Base-by-base conservation (phyloP, 768 basidiomycete species). In the Russula brevipes region DNA sequence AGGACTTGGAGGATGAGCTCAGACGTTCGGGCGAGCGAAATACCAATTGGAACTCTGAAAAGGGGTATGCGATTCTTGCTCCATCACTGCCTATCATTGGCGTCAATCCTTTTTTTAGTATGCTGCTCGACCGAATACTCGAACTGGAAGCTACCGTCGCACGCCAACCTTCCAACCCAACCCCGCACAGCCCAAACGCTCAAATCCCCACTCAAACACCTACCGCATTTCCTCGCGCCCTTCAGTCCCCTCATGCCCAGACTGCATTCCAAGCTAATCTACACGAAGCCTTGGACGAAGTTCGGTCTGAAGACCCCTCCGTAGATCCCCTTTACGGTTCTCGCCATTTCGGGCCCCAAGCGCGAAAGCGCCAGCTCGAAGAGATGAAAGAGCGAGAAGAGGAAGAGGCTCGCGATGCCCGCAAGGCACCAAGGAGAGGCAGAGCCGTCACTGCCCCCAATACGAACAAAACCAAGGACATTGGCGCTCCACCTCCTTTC, bases 21-120 rank as follows among this genome's bases (percentile, higher is more conserved):
- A 80, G 79, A 59, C 77, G 78, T 35, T 85, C 86, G 30, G 83
- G 82, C 53, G 85, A 87, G 74, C 82, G 84, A 36, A 86, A 86
- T 68, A 76, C 80, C 57, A 81, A 80, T 66, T 82, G 85, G 73
- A 77, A 81, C 47, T 78, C 84, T 68, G 87, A 90, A 71, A 75
- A 81, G 78, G 79, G 80, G 88, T 88, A 70, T 63, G 85, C 78
- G 14, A 41, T 38, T 59, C 52, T 54, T 24, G 19, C n/a, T 38
- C 54, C 58, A 46, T 58, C 14, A 51, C 30, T 53, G 45, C 53
- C 56, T 61, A 57, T 60, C 38, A 56, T 64, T 63, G 19, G 66
- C 66, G 44, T 50, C 36, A 65, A 46, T 59, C 45, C 35, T 33
- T 56, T 42, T 61, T 57, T 51, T 55, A 87, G 86, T 59, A 70